Evolutionary conservation across 2,329 filamentous ascomycete genomes (phyloP), one percentile per base, ranked within the genome.

Genomic region (Neobulgaria alba): DNA sequence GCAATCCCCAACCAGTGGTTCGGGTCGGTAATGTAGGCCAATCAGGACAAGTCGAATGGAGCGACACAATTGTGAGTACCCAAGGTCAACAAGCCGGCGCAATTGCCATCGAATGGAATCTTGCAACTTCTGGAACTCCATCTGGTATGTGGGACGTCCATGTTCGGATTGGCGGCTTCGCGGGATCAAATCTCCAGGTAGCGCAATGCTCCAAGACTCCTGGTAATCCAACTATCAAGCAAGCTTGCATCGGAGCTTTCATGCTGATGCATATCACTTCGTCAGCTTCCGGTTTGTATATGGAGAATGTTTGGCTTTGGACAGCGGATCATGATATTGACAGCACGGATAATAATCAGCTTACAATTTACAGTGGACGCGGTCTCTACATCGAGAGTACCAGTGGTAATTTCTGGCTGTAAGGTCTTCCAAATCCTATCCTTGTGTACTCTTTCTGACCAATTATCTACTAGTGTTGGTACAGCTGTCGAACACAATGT

Each of bases 91-190:
- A 74, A 12, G 67, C 72, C 1, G 80, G 80, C 10, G 79, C 77
- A 1, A 67, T 78, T 3, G 60, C 84, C 3, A 70, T 84, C 67
- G 66, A 84, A 50, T 83, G 75, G 69, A 85, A 85, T 54, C 62
- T 82, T 2, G 63, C 58, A 19, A 19, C 33, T 20, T n/a, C 33
- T 35, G 33, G 33, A 8, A 17, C 33, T 10, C 33, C 33, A 1
- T 62, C 59, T 0, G 75, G 68, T 3, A 66, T 79, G 51, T 77
- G 73, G 73, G 72, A 57, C 38, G 53, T 56, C 3, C 59, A 61
- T 36, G 50, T 55, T 9, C 50, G 59, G 10, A 53, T 62, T 18
- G 61, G 65, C 16, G 72, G 72, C 3, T 73, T 71, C 39, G 59
- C 62, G 3, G 72, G 72, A 7, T 71, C 69, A 1, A 50, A 66